These are phyloP conservation scores for Penicillium cosmopolitanum DNA, from an alignment of 495 filamentous ascomycete species.

Conservation along the genomic window DNA sequence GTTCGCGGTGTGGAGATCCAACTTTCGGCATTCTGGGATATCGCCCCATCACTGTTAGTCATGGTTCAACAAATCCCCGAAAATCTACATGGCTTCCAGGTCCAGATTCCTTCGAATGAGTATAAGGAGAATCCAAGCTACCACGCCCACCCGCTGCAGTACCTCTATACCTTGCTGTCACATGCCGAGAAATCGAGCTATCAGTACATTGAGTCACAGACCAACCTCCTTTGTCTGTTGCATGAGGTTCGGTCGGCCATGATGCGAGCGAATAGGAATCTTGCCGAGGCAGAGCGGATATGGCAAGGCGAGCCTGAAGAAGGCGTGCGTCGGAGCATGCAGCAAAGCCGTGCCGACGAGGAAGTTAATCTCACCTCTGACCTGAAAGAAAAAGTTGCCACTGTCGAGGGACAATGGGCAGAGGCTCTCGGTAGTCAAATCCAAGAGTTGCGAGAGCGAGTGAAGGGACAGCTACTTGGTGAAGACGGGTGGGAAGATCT, in stretches of 20 bases:
- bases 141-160: conserved; percentile 77
- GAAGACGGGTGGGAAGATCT: conserved; percentile 76
- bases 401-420: conserved; percentile 87
- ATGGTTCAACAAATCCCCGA: conserved; percentile 77
- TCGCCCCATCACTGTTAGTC: conserved; percentile 77
- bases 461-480: conserved; percentile 65
- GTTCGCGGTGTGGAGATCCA: conserved; percentile 87
- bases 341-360: conserved; percentile 64
- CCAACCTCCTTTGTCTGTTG: conserved; percentile 86
- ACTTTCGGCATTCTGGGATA: conserved; percentile 95
- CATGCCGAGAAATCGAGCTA: conserved; percentile 91
- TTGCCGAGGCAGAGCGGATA: conserved; percentile 60
- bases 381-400: conserved; percentile 85
- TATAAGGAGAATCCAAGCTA: conserved; percentile 86
- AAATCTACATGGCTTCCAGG: conserved; percentile 58
- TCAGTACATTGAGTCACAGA: conserved; percentile 95
- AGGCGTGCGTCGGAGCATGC: conserved; percentile 56
- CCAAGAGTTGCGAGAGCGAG: conserved; percentile 56
- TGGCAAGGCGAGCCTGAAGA: conserved; percentile 58
- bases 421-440: conserved; percentile 67
- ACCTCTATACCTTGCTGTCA: conserved; percentile 78
- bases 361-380: conserved; percentile 76
- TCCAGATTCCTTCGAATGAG: conserved; percentile 74
- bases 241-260: conserved; percentile 89
- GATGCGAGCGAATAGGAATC: conserved; percentile 58